Conservation (phyloP, 192 early-diverging fungal genomes). For the Globomyces pollinis-pini region DNA sequence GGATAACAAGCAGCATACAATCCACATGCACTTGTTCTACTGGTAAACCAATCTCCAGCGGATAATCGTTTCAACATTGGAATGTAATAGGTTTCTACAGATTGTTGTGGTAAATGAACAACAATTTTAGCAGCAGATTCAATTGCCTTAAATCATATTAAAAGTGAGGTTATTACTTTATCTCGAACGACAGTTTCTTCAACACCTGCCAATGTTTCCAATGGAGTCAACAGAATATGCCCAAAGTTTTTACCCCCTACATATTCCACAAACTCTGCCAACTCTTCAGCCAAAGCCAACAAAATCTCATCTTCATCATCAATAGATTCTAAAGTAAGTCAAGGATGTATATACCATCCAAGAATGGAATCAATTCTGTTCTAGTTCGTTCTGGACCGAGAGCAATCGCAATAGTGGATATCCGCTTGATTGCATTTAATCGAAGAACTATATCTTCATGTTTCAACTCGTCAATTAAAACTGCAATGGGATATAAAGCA, state of each 20-base stretch:
- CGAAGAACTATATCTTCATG: constrained; percentile 82
- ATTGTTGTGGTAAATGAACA: constrained; percentile 59
- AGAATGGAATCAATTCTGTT: constrained; percentile 93
- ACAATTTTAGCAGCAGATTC: constrained; percentile 85
- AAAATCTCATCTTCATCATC: constrained; percentile 99
- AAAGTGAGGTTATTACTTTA: constrained; percentile 74
- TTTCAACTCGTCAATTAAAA: constrained; percentile 87
- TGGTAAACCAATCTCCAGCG: constrained; percentile 97
- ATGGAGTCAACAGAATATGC: constrained; percentile 77
- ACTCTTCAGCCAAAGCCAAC: constrained; percentile 84
- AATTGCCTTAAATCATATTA: constrained; percentile 65
- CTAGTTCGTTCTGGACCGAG: constrained; percentile 91
- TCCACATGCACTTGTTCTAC: constrained; percentile 85
- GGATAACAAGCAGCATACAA: constrained; percentile 82
- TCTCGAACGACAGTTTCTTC: constrained; percentile 98
- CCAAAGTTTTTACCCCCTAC: constrained; percentile 85
- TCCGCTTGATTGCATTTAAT: constrained; percentile 73
- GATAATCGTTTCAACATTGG: constrained; percentile 88
- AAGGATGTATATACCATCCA: constrained; percentile 69
- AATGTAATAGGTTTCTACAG: constrained; percentile 84
- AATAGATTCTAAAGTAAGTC: constrained; percentile 77
- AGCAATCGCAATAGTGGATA: constrained; percentile 82
- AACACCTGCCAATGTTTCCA: constrained; percentile 94
- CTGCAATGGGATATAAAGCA: constrained; percentile 76
- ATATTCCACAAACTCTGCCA: constrained; percentile 86